Evolutionary conservation across 257 asterid species (phyloP).

Genomic region (Solanum clarkiae): DNA sequence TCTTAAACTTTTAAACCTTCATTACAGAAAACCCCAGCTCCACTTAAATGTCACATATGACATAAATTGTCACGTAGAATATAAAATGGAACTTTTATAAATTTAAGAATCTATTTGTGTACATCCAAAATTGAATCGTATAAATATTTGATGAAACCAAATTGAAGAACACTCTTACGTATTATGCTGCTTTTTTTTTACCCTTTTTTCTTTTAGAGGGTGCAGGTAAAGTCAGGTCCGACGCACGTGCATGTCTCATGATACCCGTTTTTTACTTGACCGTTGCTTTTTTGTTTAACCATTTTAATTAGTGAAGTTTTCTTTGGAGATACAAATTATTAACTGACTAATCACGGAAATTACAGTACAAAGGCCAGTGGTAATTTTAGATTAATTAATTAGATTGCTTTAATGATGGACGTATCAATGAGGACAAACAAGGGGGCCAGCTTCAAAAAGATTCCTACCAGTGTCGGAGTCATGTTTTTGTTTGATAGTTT

Average conservation of each 20-base stretch:
- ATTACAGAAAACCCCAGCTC: rapidly evolving
- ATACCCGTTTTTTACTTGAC: slow-evolving; percentile 10
- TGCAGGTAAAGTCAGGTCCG: slow-evolving; percentile 22
- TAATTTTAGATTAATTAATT: background rate
- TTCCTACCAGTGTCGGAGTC: background rate
- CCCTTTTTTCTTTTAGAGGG: background rate
- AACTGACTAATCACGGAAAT: background rate
- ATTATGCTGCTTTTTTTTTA: background rate
- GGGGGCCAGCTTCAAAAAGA: background rate
- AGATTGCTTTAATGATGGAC: background rate
- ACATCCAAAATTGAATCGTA: background rate
- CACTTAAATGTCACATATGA: background rate
- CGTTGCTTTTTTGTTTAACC: slow-evolving; percentile 2
- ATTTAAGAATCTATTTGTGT: background rate
- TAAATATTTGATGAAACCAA: background rate
- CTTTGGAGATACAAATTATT: background rate
- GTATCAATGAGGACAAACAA: background rate
- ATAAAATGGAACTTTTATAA: background rate
- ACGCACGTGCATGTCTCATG: slow-evolving; percentile 45
- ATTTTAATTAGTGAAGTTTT: background rate
- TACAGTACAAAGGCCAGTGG: background rate
- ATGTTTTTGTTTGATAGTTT: background rate
- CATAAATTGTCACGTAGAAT: background rate
- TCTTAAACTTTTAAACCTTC: too few species aligned
- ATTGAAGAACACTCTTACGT: background rate